phyloP scores from a whole-genome alignment of 805 yeast species.

The Nakazawaea anatomiae region DNA sequence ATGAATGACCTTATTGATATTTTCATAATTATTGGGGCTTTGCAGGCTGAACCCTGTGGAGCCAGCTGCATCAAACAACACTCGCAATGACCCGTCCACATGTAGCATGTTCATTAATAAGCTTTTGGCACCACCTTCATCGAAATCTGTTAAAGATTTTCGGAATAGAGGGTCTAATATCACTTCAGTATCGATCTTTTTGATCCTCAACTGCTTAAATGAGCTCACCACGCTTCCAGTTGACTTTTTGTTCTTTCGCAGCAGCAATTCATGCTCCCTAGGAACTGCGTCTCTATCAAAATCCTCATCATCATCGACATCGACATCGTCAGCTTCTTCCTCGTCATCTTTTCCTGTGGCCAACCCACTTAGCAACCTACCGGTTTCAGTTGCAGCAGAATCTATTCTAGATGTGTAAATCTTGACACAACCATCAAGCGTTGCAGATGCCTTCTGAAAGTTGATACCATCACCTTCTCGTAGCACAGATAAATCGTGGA shows the following conservation, averaged over 20 bases:
- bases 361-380: constrained; percentile 54
- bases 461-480: constrained; percentile 76
- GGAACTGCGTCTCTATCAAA: background rate
- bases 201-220: constrained; percentile 35
- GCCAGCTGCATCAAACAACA: constrained; percentile 41
- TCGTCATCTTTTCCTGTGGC: constrained; percentile 19
- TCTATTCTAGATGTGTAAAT: constrained; percentile 89
- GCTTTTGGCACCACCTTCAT: constrained; percentile 59
- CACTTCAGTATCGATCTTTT: constrained; percentile 43
- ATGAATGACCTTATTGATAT: too few species aligned
- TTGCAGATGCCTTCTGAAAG: constrained; percentile 86
- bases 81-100: constrained; percentile 39
- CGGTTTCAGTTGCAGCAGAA: constrained; percentile 87
- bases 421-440: constrained; percentile 91
- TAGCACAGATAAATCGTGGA: constrained; percentile 72
- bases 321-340: constrained; percentile 13
- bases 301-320: constrained; percentile 18
- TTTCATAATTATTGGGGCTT: background rate
- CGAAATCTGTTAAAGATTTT: constrained; percentile 49
- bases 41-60: constrained; percentile 11
- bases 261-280: constrained; percentile 10
- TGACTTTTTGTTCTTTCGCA: constrained; percentile 10
- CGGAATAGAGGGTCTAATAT: constrained; percentile 53
- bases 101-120: constrained; percentile 43
- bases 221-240: constrained; percentile 30